Percentiles rank a stretch among this genome's conserved stretches.
Evolutionary conservation across 139 green algal species (phyloP).

Genomic region (Chlamydomonas incerta): DNA sequence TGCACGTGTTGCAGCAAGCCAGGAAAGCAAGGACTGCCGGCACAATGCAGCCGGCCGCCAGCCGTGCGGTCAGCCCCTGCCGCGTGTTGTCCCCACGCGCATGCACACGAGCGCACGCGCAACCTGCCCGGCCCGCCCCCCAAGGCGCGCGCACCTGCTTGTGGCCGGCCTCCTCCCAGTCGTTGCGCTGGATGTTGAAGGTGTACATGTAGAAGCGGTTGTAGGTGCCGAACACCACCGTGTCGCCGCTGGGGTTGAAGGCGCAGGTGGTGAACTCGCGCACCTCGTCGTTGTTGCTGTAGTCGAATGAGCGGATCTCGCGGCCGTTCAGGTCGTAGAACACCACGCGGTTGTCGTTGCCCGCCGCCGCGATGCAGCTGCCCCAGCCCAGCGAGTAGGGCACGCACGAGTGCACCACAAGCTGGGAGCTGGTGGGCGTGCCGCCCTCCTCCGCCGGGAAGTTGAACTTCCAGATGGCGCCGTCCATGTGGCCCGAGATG

Average conservation of each 20-base stretch:
- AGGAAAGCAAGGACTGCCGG: too few relatives aligned
- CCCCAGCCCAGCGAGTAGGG: slow-evolving; percentile 80
- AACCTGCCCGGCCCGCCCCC: too few relatives aligned
- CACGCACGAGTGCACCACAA: slow-evolving; percentile 72
- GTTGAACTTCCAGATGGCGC: slow-evolving; percentile 77
- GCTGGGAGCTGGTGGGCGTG: slow-evolving; percentile 50
- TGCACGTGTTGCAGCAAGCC: too few relatives aligned
- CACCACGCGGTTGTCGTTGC: slow-evolving; percentile 78
- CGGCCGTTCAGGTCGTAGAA: slow-evolving; percentile 75
- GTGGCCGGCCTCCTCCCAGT: slow-evolving; percentile 64
- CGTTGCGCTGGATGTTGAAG: slow-evolving; percentile 46
- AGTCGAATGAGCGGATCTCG: slow-evolving; percentile 74
- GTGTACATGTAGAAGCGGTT: slow-evolving; percentile 78
- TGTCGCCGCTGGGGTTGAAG: slow-evolving; percentile 81
- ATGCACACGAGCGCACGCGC: too few relatives aligned
- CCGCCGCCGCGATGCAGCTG: slow-evolving; percentile 64
- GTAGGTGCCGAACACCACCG: slow-evolving; percentile 75
- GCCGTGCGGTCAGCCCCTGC: too few relatives aligned
- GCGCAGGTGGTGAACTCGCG: slow-evolving; percentile 66
- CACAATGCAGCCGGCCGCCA: too few relatives aligned
- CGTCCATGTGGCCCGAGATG: slow-evolving; percentile 78
- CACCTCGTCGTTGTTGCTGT: slow-evolving; percentile 61
- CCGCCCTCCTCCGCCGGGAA: slow-evolving; percentile 72
- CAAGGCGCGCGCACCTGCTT: slow-evolving; percentile 48
- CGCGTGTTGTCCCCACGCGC: too few relatives aligned